A percentile compares a stretch with the other conserved stretches of the same genome.
Conservation (phyloP, 768 basidiomycete genomes). For the Lactarius indigo region DNA sequence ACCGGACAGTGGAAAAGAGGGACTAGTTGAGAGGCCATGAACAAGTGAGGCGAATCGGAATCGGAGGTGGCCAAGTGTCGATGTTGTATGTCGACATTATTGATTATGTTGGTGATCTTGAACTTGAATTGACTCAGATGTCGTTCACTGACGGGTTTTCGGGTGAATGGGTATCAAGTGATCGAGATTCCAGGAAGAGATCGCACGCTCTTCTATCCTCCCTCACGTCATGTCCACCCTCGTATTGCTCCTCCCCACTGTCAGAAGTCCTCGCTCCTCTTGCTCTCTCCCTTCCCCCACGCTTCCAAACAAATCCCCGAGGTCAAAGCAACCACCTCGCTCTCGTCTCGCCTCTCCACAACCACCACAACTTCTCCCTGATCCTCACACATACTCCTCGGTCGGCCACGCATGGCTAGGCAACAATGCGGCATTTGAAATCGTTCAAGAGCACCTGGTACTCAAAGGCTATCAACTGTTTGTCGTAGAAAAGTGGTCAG, state of each 20-base stretch:
- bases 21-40: conserved; percentile 29
- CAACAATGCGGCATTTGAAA: conserved; percentile 44
- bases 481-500: conserved; percentile 79
- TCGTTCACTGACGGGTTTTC: not conserved
- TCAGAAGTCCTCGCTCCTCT: conserved; percentile 9
- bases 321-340: conserved; percentile 16
- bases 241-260: conserved; percentile 25
- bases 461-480: conserved; percentile 74
- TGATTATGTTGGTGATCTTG: conserved; percentile 20
- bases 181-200: conserved; percentile 2
- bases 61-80: conserved; percentile 12
- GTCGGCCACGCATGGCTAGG: conserved; percentile 40
- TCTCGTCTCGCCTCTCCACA: conserved; percentile 17
- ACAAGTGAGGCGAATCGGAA: conserved; percentile 3
- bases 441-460: conserved; percentile 46
- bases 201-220: not conserved
- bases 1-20: conserved; percentile 51
- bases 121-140: not conserved
- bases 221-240: not conserved
- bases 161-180: not conserved
- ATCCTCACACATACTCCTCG: not conserved
- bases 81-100: conserved; percentile 16
- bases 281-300: not conserved
- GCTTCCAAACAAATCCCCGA: conserved; percentile 16
- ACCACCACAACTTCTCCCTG: not conserved